These are phyloP conservation scores for Entophlyctis helioformis DNA, from an alignment of 192 early-diverging fungal species.

Conservation along the genomic window DNA sequence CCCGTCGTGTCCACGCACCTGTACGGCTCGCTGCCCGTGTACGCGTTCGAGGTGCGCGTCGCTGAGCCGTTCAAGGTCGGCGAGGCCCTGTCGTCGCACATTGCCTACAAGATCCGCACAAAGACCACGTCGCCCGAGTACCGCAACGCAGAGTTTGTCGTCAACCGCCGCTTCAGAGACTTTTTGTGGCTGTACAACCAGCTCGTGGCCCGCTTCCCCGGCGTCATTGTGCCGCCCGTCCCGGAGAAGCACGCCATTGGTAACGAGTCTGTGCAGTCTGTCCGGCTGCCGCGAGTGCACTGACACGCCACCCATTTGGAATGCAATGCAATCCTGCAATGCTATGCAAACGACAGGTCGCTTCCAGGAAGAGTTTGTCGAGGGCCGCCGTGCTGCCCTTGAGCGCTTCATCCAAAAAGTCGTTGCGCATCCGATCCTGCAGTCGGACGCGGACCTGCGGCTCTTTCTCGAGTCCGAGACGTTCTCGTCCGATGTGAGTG, in stretches of 20 bases:
- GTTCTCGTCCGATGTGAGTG: slow-evolving; percentile 52
- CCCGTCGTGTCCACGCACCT: not conserved
- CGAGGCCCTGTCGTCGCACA: slow-evolving; percentile 75
- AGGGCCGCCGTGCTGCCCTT: slow-evolving; percentile 68
- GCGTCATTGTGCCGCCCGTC: slow-evolving; percentile 82
- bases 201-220: slow-evolving; percentile 64
- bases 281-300: too few species aligned
- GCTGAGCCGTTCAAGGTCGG: slow-evolving; percentile 84
- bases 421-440: slow-evolving; percentile 66
- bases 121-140: slow-evolving; percentile 70
- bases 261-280: too few species aligned
- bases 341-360: too few species aligned
- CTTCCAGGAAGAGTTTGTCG: slow-evolving; percentile 93
- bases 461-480: slow-evolving; percentile 81
- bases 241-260: slow-evolving; percentile 89
- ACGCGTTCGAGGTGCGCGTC: slow-evolving; percentile 26
- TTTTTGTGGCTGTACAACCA: slow-evolving; percentile 89
- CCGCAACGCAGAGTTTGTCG: slow-evolving; percentile 62
- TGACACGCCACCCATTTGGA: too few species aligned
- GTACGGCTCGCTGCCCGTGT: not conserved
- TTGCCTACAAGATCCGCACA: slow-evolving; percentile 77
- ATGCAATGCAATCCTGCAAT: too few species aligned
- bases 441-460: slow-evolving; percentile 68
- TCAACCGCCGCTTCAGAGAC: slow-evolving; percentile 81
- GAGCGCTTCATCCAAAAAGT: slow-evolving; percentile 77